Percentiles rank a stretch among this genome's conserved stretches.
Evolutionary conservation across 2,329 filamentous ascomycete genomes (phyloP).

Genomic region (Aurifilum marmelostoma): DNA sequence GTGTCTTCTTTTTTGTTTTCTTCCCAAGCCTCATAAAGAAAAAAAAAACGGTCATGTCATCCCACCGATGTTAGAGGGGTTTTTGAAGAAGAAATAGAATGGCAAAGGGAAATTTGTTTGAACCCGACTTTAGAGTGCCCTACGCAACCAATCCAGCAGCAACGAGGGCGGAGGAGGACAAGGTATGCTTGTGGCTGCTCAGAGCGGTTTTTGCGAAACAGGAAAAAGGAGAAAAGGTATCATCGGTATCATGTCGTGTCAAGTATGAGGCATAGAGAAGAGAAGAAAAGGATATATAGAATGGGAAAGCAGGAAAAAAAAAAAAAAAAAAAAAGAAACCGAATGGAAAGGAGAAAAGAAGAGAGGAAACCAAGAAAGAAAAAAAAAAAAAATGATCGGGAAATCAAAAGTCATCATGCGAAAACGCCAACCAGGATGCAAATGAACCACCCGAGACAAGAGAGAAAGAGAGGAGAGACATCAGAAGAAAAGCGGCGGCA

Average conservation of each 20-base stretch:
- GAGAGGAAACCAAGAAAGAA: no score
- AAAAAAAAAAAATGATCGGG: conserved; percentile 10
- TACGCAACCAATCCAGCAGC: background rate
- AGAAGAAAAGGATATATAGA: conserved; percentile 10
- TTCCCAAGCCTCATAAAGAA: conserved; percentile 7
- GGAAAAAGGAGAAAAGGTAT: conserved; percentile 26
- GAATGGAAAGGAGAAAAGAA: background rate
- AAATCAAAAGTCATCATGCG: conserved; percentile 25
- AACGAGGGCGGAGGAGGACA: conserved; percentile 4
- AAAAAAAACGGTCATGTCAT: background rate
- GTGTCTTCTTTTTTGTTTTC: conserved; percentile 13
- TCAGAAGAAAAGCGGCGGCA: background rate
- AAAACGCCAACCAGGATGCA: conserved; percentile 25
- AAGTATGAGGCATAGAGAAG: conserved; percentile 25
- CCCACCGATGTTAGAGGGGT: background rate
- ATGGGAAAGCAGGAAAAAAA: background rate
- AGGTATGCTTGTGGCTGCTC: conserved; percentile 17
- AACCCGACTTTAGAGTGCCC: conserved; percentile 4
- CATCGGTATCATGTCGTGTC: conserved; percentile 30
- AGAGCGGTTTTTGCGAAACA: background rate
- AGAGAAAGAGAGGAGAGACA: conserved; percentile 11
- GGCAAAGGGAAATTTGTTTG: background rate
- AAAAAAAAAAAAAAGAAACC: conserved; percentile 26
- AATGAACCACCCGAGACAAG: conserved; percentile 7
- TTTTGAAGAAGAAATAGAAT: background rate